Conservation (phyloP, 352 stramenopile species). For the Phytopythium ostracodes region DNA sequence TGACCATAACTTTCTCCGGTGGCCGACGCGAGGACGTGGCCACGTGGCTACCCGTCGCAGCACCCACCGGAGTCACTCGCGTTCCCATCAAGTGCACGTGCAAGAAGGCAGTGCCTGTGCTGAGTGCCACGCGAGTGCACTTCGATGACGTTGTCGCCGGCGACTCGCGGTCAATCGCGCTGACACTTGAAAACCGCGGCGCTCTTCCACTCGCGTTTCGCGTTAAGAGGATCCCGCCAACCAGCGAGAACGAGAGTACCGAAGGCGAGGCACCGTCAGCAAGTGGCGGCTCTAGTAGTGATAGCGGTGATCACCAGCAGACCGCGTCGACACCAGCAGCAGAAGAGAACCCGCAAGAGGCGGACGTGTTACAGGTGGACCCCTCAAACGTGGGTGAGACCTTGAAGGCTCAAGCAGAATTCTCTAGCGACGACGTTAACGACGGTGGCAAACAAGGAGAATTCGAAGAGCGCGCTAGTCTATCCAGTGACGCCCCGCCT, state of each 20-base stretch:
- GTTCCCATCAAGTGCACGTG: conserved; percentile 82
- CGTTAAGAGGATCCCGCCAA: conserved; percentile 9
- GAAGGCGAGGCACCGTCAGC: not conserved
- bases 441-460: no score
- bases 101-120: conserved; percentile 69
- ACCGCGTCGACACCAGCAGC: not conserved
- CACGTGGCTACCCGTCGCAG: conserved; percentile 50
- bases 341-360: not conserved
- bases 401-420: not conserved
- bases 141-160: conserved; percentile 82
- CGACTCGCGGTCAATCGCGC: conserved; percentile 45
- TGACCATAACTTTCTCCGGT: conserved; percentile 74
- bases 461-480: not conserved
- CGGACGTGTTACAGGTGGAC: not conserved
- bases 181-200: conserved; percentile 70
- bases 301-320: not conserved
- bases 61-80: conserved; percentile 72
- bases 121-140: conserved; percentile 32
- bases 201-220: conserved; percentile 59
- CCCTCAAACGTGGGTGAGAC: not conserved
- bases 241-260: not conserved
- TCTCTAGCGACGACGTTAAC: not conserved
- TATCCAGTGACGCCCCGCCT: not conserved
- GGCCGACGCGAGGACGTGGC: conserved; percentile 61
- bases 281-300: not conserved